Base-by-base conservation (phyloP, 2,329 filamentous ascomycete species). In the Pestalotiopsis fici region DNA sequence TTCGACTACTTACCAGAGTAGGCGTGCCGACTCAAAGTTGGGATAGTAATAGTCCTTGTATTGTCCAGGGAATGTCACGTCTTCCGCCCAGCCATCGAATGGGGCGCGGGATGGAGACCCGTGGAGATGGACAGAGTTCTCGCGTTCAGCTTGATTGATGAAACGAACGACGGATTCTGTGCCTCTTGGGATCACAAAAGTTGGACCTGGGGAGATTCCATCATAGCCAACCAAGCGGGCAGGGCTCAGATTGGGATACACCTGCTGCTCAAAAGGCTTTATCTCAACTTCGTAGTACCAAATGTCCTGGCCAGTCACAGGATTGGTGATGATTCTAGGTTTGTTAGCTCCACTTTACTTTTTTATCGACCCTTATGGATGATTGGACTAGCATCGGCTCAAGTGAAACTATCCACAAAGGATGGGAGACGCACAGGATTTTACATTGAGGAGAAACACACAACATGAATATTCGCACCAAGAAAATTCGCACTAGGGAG, bases 21-120 rank as follows among this genome's bases (percentile, higher is more conserved):
- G 81, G 54, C 87, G 81, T 2, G 82, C 85, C 54, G 79, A 80
- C 72, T 88, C 83, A 18, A 75, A 77, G 73, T 89, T 89, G 12
- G 87, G 87, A 70, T 88, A 90, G 74, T 88, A 90, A 74, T 90
- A 74, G 62, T 74, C 88, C 74, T 90, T 89, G 76, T 84, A 88
- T 71, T 88, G 77, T 0, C 86, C 85, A 0, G 83, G 81, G 1
- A 76, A 59, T 0, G 85, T 84, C n/a, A 80, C 77, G 68, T 89
- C 87, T 59, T 83, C 81, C 2, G 86, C 86, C 85, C 85, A 88
- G 0, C 86, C 85, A 69, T 86, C 85, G 63, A 82, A 85, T 6
- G 82, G 81, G 12, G 83, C 78, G 7, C 81, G 78, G 39, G 82
- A 83, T 47, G 80, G 85, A 11, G 85, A 86, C 1, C 87, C 86